Evolutionary conservation across 2,329 filamentous ascomycete genomes (phyloP).

Genomic region (Apiospora koreana): DNA sequence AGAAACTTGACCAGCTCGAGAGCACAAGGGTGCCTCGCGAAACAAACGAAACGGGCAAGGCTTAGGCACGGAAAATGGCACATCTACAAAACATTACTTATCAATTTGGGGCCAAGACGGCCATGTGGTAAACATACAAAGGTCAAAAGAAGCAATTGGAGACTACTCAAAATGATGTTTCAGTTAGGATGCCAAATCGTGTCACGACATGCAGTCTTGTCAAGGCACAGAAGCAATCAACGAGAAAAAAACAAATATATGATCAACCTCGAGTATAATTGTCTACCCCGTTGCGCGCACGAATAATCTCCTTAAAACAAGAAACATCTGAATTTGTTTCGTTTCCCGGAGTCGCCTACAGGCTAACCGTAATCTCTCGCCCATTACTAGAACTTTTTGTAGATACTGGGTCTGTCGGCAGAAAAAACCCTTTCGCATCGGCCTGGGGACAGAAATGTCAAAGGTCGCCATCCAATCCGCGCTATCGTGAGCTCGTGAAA

Average conservation of each 20-base stretch:
- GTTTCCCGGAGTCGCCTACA: conserved; percentile 45
- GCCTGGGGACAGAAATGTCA: conserved; percentile 41
- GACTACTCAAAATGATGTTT: background rate
- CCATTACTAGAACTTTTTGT: conserved; percentile 57
- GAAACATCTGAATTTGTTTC: conserved; percentile 48
- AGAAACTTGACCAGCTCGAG: conserved; percentile 2
- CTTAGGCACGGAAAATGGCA: background rate
- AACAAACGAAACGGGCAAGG: background rate
- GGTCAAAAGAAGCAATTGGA: background rate
- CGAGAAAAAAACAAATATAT: conserved; percentile 54
- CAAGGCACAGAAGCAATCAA: background rate
- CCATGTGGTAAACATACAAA: background rate
- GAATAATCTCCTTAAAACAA: conserved; percentile 53
- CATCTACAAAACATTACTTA: background rate
- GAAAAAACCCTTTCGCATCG: conserved; percentile 47
- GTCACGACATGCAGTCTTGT: background rate
- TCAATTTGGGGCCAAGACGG: background rate
- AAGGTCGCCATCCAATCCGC: conserved; percentile 44
- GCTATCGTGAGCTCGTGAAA: conserved; percentile 40
- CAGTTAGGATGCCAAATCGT: background rate
- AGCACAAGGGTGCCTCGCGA: background rate
- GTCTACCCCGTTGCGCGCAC: conserved; percentile 48
- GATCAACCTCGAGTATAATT: conserved; percentile 56
- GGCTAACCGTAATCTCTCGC: conserved; percentile 48
- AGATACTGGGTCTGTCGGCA: conserved; percentile 53